phyloP scores from a whole-genome alignment of 441 rosid species.

The Cnidoscolus chayamansa region DNA sequence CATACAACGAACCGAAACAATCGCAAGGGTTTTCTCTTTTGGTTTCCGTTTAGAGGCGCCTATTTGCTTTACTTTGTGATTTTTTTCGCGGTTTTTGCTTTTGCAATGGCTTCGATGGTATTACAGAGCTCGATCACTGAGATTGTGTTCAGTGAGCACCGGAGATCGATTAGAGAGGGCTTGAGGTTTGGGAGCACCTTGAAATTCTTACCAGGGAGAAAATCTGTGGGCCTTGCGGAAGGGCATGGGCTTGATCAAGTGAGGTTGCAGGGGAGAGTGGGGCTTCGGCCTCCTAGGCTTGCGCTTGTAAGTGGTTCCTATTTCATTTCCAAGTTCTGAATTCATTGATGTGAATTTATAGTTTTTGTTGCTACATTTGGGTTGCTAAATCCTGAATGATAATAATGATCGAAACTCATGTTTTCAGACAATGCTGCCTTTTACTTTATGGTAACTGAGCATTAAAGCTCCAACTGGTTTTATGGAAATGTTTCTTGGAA shows the following conservation, averaged over 20 bases:
- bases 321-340: not conserved
- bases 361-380: not conserved
- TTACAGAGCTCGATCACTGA: conserved; percentile 73
- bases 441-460: not conserved
- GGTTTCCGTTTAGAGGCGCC: conserved; percentile 57
- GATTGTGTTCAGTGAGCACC: conserved; percentile 43
- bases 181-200: conserved; percentile 63
- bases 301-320: conserved; percentile 70
- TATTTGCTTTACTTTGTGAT: conserved; percentile 59
- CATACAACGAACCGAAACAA: conserved; percentile 33
- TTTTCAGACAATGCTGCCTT: not conserved
- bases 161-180: conserved; percentile 39
- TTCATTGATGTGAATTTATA: not conserved
- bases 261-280: conserved; percentile 51
- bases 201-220: conserved; percentile 48
- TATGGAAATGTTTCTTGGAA: not conserved
- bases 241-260: conserved; percentile 53
- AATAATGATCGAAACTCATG: not conserved
- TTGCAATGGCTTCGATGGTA: conserved; percentile 68
- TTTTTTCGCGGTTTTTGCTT: conserved; percentile 62
- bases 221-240: conserved; percentile 34
- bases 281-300: conserved; percentile 79
- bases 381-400: not conserved
- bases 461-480: too few species aligned
- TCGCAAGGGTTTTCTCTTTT: conserved; percentile 48